A percentile compares a stretch with the other conserved stretches of the same genome.
Conservation (phyloP, 306 rosid species). For the Gleditsia sinensis region DNA sequence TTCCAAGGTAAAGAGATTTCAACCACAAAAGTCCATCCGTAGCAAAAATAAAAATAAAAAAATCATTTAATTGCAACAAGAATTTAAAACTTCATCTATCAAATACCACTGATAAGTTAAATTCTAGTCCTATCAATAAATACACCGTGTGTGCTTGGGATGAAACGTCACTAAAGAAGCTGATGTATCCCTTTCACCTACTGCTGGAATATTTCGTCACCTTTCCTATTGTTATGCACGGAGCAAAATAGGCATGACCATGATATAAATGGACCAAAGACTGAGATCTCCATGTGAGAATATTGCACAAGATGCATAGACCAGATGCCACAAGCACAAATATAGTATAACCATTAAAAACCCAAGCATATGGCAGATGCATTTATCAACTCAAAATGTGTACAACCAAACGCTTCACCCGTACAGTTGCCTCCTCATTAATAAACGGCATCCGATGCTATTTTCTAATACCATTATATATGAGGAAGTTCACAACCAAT, state of each 20-base stretch:
- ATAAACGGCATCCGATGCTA: neutral
- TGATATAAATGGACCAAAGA: neutral
- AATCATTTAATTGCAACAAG: neutral
- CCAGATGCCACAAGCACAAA: neutral
- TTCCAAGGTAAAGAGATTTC: neutral
- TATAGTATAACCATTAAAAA: neutral
- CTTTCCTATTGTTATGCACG: slow-evolving; percentile 2
- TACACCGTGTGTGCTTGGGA: slow-evolving; percentile 30
- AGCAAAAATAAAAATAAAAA: no score
- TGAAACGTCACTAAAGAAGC: slow-evolving; percentile 25
- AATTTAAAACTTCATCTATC: neutral
- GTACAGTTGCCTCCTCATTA: neutral
- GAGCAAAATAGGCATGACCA: neutral
- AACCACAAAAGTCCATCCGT: neutral
- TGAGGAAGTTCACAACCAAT: neutral
- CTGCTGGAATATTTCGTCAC: slow-evolving; percentile 17
- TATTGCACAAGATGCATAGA: neutral
- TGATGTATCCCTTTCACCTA: slow-evolving; percentile 40
- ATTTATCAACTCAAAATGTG: slow-evolving; percentile 9
- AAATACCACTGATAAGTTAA: neutral
- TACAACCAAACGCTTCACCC: neutral
- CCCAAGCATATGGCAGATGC: neutral
- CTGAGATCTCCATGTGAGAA: neutral
- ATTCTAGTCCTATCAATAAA: slow-evolving; percentile 14
- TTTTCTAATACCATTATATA: neutral